phyloP scores from a whole-genome alignment of 257 asterid species.

The Solanum etuberosum region DNA sequence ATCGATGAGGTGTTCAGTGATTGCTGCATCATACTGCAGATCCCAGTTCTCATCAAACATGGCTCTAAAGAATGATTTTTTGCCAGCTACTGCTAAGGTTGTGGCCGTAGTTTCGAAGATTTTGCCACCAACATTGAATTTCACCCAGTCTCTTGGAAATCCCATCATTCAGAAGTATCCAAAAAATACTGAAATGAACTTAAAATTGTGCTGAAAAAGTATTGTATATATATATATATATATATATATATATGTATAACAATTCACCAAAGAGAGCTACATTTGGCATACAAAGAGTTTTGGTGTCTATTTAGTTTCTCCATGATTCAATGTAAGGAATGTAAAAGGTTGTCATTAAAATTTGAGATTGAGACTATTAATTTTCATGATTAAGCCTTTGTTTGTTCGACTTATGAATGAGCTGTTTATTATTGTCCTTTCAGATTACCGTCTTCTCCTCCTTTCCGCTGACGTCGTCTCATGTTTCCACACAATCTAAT shows the following conservation, averaged over 20 bases:
- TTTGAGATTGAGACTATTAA: background rate
- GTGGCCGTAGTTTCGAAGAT: background rate
- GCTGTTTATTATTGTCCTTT: background rate
- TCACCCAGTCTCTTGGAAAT: background rate
- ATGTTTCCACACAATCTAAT: too few species aligned
- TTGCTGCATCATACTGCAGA: background rate
- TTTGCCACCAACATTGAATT: background rate
- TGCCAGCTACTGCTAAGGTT: background rate
- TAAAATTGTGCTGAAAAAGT: background rate
- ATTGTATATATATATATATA: too few species aligned
- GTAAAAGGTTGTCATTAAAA: background rate
- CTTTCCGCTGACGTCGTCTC: too few species aligned
- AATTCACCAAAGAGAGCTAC: background rate
- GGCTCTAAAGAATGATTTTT: slow-evolving; percentile 47
- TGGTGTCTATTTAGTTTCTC: background rate
- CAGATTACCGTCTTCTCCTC: background rate
- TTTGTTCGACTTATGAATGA: background rate
- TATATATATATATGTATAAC: background rate
- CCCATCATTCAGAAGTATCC: background rate
- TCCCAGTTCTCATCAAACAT: slow-evolving; percentile 1
- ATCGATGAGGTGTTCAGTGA: background rate
- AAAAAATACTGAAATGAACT: background rate
- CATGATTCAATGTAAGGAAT: background rate
- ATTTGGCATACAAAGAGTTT: background rate
- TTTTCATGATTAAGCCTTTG: background rate